phyloP scores from a whole-genome alignment of 768 basidiomycete genomes.

The Leccinellum albellum region DNA sequence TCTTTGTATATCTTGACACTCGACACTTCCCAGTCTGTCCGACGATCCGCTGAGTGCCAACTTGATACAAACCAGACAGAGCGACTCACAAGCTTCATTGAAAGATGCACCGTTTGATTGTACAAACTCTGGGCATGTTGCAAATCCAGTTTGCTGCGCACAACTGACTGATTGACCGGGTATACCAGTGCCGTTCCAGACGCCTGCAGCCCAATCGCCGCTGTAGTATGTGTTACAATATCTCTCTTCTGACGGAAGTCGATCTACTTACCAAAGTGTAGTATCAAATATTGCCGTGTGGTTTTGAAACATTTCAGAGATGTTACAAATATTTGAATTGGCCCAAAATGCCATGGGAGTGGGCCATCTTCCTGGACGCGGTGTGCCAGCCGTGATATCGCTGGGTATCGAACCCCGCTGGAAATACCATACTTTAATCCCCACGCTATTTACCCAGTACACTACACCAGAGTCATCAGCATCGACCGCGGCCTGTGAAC shows the following conservation, averaged over 20 bases:
- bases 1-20: conserved; percentile 71
- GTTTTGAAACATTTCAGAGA: conserved; percentile 72
- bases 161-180: conserved; percentile 88
- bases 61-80: conserved; percentile 2
- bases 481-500: neutral
- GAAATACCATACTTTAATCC: conserved; percentile 83
- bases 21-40: conserved; percentile 76
- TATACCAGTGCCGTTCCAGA: conserved; percentile 70
- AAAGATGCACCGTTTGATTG: conserved; percentile 67
- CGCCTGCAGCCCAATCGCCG: conserved; percentile 85
- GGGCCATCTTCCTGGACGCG: conserved; percentile 76
- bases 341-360: conserved; percentile 77
- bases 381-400: conserved; percentile 72
- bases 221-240: conserved; percentile 32
- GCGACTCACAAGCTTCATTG: conserved; percentile 68
- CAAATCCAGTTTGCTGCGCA: conserved; percentile 74
- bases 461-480: conserved; percentile 9
- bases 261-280: conserved; percentile 61
- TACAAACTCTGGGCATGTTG: conserved; percentile 79
- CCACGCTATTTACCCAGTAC: conserved; percentile 50
- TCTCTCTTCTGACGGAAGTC: neutral
- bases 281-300: conserved; percentile 83
- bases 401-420: conserved; percentile 65
- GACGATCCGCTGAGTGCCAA: conserved; percentile 1
- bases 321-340: conserved; percentile 60